Base-by-base conservation (phyloP, 2,329 filamentous ascomycete genomes). In the Claviceps humidiphila region DNA sequence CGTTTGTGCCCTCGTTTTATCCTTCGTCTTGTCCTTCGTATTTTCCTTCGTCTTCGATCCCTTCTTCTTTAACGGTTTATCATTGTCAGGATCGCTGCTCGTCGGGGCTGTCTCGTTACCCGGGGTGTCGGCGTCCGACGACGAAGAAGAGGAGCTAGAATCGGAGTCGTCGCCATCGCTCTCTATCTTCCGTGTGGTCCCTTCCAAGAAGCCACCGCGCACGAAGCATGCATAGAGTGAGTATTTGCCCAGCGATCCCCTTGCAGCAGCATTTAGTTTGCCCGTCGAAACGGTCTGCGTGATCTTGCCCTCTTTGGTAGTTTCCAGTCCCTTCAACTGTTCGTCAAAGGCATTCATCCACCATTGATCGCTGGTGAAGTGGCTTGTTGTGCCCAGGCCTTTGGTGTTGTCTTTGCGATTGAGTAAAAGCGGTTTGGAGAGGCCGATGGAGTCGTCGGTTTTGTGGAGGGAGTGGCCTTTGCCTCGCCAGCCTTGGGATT, bases 281-380 rank as follows among this genome's bases (percentile, higher is more conserved):
- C 77, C 72, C 53, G 74, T 71, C 37, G 69, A 71, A 56, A 79
- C 65, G 54, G 78, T 76, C 73, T 84, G 70, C 59, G 77, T 68
- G 52, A 81, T 71, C 59, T 73, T 70, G 51, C 80, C 75, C 58
- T 78, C 68, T 58, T 74, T 74, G 24, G 75, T 74, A 1, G 78
- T 81, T 63, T 87, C 85, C 51, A 95, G 76, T 4, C 84, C 86
- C 67, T 93, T 86, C 58, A 96, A 72, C 52, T 90, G 89, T 65
- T 89, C 84, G 68, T 97, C 91, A 59, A 95, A 96, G 11, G 93
- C 93, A 54, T 88, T 85, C 68, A 95, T 76, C 93, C 93, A 98
- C 93, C 93, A 98, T 66, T 95, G 89, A 64, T 96, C 91, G 59
- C 75, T 79, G 22, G 77, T 79, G 56, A 75, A 75, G 56, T 81